Evolutionary conservation across 2,329 filamentous ascomycete genomes (phyloP).

Genomic region (Aaosphaeria pasadenensis): DNA sequence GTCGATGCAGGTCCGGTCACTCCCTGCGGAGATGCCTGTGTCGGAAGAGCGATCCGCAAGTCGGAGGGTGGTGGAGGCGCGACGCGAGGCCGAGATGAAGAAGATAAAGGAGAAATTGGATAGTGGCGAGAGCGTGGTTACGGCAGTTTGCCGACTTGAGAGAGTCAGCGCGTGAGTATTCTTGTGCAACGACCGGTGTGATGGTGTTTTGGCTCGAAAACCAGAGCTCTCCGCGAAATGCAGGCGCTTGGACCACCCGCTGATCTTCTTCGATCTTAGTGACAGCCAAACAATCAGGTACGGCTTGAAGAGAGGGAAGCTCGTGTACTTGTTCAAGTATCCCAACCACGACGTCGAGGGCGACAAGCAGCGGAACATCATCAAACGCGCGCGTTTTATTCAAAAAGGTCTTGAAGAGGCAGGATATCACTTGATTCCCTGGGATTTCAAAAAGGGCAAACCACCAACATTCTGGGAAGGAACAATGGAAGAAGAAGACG

Average conservation of each 20-base stretch:
- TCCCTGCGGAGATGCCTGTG: conserved; percentile 9
- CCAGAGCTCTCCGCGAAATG: neutral
- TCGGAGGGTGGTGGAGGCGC: conserved; percentile 17
- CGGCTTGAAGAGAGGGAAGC: conserved; percentile 19
- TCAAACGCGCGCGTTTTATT: conserved; percentile 20
- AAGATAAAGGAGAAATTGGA: conserved; percentile 17
- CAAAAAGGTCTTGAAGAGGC: conserved; percentile 14
- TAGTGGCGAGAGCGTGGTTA: conserved; percentile 12
- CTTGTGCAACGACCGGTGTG: neutral
- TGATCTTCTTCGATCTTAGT: conserved; percentile 8
- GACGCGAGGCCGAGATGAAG: conserved; percentile 16
- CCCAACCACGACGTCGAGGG: conserved; percentile 19
- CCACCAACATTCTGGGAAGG: conserved; percentile 18
- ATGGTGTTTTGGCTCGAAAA: neutral
- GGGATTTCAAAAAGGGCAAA: conserved; percentile 22
- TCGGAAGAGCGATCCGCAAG: conserved; percentile 12
- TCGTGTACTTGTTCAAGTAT: conserved; percentile 20
- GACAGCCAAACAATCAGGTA: conserved; percentile 12
- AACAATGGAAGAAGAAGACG: conserved; percentile 51
- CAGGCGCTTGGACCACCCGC: neutral
- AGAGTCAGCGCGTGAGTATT: conserved; percentile 15
- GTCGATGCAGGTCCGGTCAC: conserved; percentile 7
- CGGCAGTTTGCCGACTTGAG: conserved; percentile 18
- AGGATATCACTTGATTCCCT: conserved; percentile 19
- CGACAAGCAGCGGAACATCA: conserved; percentile 25